These are phyloP conservation scores for Aureobasidium musti DNA, from an alignment of 2,329 filamentous ascomycete species.

Conservation along the genomic window DNA sequence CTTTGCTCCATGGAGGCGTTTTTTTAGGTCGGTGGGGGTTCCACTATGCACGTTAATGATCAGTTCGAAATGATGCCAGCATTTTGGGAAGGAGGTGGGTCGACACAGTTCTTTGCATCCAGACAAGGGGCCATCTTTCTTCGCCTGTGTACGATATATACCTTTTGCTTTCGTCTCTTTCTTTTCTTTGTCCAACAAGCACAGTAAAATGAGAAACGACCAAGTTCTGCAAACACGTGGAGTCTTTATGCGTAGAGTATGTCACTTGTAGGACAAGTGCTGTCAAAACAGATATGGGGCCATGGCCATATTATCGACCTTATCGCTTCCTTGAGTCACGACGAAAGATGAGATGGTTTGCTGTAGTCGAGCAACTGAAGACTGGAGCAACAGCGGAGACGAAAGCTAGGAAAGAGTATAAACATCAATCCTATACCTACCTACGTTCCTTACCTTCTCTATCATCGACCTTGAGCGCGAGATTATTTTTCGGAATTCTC, in stretches of 20 bases:
- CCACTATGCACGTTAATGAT: slow-evolving; percentile 16
- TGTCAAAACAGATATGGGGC: too few species aligned
- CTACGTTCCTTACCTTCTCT: too few species aligned
- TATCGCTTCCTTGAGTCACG: background rate
- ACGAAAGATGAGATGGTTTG: background rate
- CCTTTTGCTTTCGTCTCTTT: background rate
- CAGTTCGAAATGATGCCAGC: slow-evolving; percentile 7
- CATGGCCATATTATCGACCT: too few species aligned
- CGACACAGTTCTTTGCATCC: background rate
- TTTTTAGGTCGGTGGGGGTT: background rate
- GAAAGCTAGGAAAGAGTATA: too few species aligned
- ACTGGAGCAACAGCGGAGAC: too few species aligned
- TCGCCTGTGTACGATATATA: slow-evolving; percentile 15
- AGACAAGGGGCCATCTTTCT: background rate
- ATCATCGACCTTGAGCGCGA: too few species aligned
- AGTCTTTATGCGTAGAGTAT: background rate
- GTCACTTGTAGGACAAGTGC: too few species aligned
- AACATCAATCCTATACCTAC: too few species aligned
- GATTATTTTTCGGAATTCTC: too few species aligned
- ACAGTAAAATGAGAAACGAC: background rate
- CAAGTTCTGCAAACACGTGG: background rate
- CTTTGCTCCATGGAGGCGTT: slow-evolving; percentile 1
- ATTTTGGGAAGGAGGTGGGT: background rate
- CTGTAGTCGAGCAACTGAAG: background rate
- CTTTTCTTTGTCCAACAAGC: background rate